phyloP scores from a whole-genome alignment of 1,284 basidiomycete genomes.

The Fomes fomentarius region DNA sequence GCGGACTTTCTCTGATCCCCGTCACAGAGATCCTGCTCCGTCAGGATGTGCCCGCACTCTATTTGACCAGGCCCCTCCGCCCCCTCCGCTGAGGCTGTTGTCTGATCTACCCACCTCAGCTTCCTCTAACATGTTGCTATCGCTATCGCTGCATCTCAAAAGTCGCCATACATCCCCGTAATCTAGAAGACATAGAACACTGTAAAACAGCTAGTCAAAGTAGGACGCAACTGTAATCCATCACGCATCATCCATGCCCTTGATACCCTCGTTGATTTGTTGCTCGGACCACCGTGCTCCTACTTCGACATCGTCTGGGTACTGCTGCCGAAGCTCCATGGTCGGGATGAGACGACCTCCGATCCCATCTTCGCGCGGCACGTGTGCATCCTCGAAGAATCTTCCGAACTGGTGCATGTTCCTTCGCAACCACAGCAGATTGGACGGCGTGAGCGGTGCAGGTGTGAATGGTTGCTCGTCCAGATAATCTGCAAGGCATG shows the following conservation, averaged over 20 bases:
- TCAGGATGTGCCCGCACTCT: no score
- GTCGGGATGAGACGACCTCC: conserved; percentile 17
- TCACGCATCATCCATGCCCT: background rate
- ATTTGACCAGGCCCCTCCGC: no score
- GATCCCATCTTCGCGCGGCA: conserved; percentile 14
- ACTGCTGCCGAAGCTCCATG: conserved; percentile 5
- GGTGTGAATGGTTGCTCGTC: background rate
- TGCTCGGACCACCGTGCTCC: conserved; percentile 12
- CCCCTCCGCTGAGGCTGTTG: no score
- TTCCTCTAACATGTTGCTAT: background rate
- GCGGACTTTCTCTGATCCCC: no score
- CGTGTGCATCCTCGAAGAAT: conserved; percentile 20
- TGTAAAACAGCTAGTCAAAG: background rate
- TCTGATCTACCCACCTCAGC: background rate
- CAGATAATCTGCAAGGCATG: background rate
- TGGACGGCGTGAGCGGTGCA: background rate
- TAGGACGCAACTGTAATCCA: background rate
- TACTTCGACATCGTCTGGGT: conserved; percentile 16
- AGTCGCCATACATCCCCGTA: conserved; percentile 1
- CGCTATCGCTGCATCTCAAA: background rate
- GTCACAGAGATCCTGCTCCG: no score
- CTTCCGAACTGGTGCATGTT: conserved; percentile 12
- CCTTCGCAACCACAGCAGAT: background rate
- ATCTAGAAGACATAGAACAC: background rate
- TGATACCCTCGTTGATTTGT: background rate